phyloP scores from a whole-genome alignment of 106 monocot species.

The Alisma plantagoaquatica region DNA sequence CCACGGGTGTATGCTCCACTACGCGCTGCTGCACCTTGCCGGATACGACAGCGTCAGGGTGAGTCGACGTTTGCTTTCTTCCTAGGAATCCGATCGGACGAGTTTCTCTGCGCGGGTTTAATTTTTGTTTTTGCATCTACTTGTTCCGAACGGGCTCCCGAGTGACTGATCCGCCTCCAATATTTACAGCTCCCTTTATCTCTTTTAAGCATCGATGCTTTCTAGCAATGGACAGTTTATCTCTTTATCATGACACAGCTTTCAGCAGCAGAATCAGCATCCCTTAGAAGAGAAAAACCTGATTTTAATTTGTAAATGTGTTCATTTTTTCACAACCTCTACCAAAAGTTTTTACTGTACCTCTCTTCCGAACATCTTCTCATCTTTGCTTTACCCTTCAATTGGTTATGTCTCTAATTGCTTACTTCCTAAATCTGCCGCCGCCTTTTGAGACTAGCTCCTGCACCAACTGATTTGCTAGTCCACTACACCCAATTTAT shows the following conservation, averaged over 20 bases:
- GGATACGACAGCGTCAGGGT: conserved; percentile 91
- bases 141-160: too few species aligned
- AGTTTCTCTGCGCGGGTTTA: not conserved
- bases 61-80: not conserved
- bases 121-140: too few species aligned
- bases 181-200: too few species aligned
- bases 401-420: too few species aligned
- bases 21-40: conserved; percentile 90
- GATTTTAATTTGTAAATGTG: too few species aligned
- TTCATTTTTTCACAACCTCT: not conserved
- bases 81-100: not conserved
- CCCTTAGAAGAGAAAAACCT: too few species aligned
- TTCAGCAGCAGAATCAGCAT: too few species aligned
- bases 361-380: not conserved
- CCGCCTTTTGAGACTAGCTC: not conserved
- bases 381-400: too few species aligned
- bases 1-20: conserved; percentile 96
- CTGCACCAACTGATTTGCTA: not conserved
- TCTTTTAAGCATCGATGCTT: not conserved
- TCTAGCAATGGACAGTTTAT: not conserved
- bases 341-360: not conserved
- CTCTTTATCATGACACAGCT: not conserved
- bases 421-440: too few species aligned
- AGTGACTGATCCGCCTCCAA: too few species aligned
- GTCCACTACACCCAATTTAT: not conserved